Evolutionary conservation across 805 yeast species (phyloP), one percentile per base, ranked within the genome.

Genomic region (Metschnikowia picachoensis): DNA sequence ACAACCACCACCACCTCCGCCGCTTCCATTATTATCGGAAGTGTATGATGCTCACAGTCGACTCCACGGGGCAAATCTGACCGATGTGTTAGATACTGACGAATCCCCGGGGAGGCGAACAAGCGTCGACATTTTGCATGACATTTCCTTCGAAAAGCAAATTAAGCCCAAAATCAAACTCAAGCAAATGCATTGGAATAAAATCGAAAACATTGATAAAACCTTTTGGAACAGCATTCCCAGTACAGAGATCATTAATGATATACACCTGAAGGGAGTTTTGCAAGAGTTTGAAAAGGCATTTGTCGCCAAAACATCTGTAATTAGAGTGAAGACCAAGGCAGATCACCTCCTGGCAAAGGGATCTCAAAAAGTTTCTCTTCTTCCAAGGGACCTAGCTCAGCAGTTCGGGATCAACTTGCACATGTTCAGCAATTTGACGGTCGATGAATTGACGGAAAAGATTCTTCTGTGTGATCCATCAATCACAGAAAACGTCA

Each of bases 101-200:
- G 25, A 20, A 20, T 20, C 25, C 25, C 7, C 25, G 25, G 25
- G 4, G 25, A 20, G 25, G 7, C 25, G 25, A 20, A 20, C 32
- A 30, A 12, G n/a, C 12, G n/a, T 12, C 12, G 32, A 12, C 6
- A n/a, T 30, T 30, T 12, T n/a, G 32, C 32, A 30, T 12, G 32
- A 8, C 9, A 8, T 6, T 30, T 12, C 12, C n/a, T 30, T 29
- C 3, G 43, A 30, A 14, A 41, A 49, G 30, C 32, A 17, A 33
- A 48, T 63, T 6, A 60, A 88, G 51, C 91, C 95, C 3, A 82
- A 79, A 59, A 75, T 80, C 48, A 87, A 85, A 61, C 76, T 94
- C 53, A 94, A 95, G 62, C 99, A 92, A 62, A 77, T 94, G 72
- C 99, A 94, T 63, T 95, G 98, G 98, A 97, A 92, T 56, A 88